These are phyloP conservation scores for Nicotiana paniculata DNA, from an alignment of 257 asterid species.

Conservation along the genomic window DNA sequence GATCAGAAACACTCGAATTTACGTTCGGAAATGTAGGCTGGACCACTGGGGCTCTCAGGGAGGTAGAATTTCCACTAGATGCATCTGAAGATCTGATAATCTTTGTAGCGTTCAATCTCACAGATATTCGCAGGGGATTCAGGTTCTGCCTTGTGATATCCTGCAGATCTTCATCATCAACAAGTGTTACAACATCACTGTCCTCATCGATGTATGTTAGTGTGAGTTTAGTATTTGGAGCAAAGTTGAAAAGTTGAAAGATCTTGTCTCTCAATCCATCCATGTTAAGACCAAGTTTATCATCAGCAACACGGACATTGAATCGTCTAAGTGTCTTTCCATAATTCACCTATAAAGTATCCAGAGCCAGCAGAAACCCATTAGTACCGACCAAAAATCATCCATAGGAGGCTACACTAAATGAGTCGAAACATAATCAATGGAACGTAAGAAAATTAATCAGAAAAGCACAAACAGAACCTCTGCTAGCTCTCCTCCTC, in stretches of 20 bases:
- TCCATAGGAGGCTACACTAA: neutral
- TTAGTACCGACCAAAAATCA: neutral
- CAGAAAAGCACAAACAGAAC: neutral
- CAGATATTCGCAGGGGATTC: constrained; percentile 68
- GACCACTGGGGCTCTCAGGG: constrained; percentile 28
- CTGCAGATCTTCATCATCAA: constrained; percentile 70
- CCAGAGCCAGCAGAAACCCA: neutral
- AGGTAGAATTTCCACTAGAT: constrained; percentile 39
- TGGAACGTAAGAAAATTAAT: neutral
- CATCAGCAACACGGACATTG: constrained; percentile 35
- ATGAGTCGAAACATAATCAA: neutral
- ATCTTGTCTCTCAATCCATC: constrained; percentile 58
- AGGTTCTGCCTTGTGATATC: constrained; percentile 67
- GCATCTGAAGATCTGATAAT: constrained; percentile 13
- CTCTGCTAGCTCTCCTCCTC: neutral
- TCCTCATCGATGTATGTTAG: constrained; percentile 84
- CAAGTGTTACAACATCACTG: constrained; percentile 58
- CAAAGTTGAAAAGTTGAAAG: constrained; percentile 48
- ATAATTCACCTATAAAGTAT: constrained; percentile 54
- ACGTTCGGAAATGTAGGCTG: constrained; percentile 21
- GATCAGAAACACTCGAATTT: constrained; percentile 29
- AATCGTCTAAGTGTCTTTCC: constrained; percentile 75
- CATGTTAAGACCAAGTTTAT: constrained; percentile 33
- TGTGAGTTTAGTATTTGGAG: constrained; percentile 37
- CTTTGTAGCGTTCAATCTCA: constrained; percentile 26